Conservation (phyloP, 495 filamentous ascomycete species). For the Neurospora sp. region DNA sequence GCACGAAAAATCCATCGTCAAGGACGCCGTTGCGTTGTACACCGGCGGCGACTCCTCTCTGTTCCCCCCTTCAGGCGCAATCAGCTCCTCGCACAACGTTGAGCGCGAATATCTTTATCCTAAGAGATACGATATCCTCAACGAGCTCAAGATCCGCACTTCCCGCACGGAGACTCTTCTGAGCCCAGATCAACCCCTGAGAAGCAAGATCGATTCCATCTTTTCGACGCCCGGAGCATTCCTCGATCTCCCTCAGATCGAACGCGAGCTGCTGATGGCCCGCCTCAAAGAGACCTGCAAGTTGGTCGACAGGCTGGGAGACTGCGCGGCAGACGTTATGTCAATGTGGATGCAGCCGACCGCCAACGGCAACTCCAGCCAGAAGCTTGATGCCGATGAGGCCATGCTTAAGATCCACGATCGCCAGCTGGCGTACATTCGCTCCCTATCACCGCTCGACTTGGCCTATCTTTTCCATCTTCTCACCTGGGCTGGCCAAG, state of each 20-base stretch:
- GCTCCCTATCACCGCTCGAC: constrained; percentile 8
- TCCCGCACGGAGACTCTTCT: constrained; percentile 13
- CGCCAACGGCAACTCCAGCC: background rate
- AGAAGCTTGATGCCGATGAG: background rate
- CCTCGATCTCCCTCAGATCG: background rate
- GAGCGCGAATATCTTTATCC: constrained; percentile 8
- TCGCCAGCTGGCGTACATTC: constrained; percentile 11
- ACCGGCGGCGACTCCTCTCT: background rate
- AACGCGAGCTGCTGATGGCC: constrained; percentile 3
- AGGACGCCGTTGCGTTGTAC: constrained; percentile 19
- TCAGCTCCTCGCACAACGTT: constrained; percentile 12
- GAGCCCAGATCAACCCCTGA: background rate
- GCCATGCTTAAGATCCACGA: background rate
- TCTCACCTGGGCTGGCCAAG: constrained; percentile 1
- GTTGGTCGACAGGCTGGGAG: constrained; percentile 12
- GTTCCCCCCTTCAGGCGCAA: constrained; percentile 3
- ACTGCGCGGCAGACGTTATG: constrained; percentile 6
- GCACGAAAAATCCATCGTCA: constrained; percentile 17
- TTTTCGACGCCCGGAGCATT: background rate
- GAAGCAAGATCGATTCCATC: background rate
- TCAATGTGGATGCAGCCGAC: background rate
- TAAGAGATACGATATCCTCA: constrained; percentile 9
- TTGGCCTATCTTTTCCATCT: constrained; percentile 15
- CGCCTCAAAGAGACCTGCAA: constrained; percentile 7
- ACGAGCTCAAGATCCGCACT: constrained; percentile 18